Percentiles rank a stretch among this genome's conserved stretches.
These are phyloP conservation scores for Coemansia sp. DNA, from an alignment of 192 early-diverging fungal genomes.

Conservation along the genomic window DNA sequence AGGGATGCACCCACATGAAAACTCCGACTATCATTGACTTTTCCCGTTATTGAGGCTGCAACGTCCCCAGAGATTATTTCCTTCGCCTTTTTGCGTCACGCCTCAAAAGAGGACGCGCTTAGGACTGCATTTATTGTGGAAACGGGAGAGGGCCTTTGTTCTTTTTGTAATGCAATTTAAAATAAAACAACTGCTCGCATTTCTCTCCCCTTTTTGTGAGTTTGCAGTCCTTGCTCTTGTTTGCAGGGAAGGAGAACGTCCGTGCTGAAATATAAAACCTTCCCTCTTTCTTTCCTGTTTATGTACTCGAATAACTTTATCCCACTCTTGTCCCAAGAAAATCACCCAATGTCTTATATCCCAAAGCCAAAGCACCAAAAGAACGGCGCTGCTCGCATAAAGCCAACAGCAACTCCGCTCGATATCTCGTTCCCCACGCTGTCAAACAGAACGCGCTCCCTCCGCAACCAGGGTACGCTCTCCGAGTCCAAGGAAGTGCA, in stretches of 20 bases:
- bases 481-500: neutral
- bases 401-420: neutral
- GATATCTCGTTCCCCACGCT: neutral
- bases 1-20: too few relatives aligned
- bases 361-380: slow-evolving; percentile 14
- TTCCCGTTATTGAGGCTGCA: too few relatives aligned
- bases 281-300: neutral
- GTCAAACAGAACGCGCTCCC: neutral
- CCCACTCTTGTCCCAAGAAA: neutral
- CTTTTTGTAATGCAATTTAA: neutral
- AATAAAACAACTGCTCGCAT: too few relatives aligned
- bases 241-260: neutral
- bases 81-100: too few relatives aligned
- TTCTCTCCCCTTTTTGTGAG: neutral
- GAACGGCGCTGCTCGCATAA: neutral
- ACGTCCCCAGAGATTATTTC: too few relatives aligned
- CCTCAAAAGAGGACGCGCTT: too few relatives aligned
- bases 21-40: too few relatives aligned
- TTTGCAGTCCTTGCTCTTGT: too few relatives aligned
- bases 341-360: slow-evolving; percentile 28
- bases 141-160: neutral
- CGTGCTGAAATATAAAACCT: neutral
- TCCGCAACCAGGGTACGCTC: neutral
- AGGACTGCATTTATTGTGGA: neutral
- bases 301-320: too few relatives aligned